Conservation (phyloP, 1,139 yeast genomes). For the Candida gigantensis region DNA sequence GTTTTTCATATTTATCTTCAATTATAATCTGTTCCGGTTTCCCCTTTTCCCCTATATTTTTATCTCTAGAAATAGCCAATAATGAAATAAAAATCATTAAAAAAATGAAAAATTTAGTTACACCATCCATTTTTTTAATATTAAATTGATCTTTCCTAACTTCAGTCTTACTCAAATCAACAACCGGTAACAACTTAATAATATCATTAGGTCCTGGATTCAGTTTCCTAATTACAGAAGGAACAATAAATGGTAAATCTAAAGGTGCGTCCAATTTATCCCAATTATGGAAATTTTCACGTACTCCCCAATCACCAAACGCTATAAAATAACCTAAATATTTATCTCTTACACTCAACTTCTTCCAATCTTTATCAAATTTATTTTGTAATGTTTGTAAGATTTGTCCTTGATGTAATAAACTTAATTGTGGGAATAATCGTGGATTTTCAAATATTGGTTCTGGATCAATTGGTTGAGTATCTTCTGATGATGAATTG, state of each 20-base stretch:
- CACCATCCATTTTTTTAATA: conserved; percentile 54
- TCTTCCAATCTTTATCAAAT: conserved; percentile 54
- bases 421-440: conserved; percentile 44
- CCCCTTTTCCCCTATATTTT: conserved; percentile 51
- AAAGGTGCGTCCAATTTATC: conserved; percentile 42
- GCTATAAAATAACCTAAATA: conserved; percentile 56
- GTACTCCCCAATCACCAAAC: conserved; percentile 65
- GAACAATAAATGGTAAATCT: conserved; percentile 58
- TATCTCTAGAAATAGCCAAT: conserved; percentile 51
- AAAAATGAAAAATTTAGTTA: conserved; percentile 52
- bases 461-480: conserved; percentile 54
- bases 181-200: conserved; percentile 36
- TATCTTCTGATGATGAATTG: conserved; percentile 34
- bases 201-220: conserved; percentile 25
- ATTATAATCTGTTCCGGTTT: conserved; percentile 42
- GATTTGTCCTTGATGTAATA: conserved; percentile 61
- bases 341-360: conserved; percentile 46
- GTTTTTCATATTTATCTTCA: conserved; percentile 37
- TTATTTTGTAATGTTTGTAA: conserved; percentile 53
- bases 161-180: conserved; percentile 47
- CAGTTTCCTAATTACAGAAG: conserved; percentile 29
- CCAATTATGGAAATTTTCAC: conserved; percentile 56
- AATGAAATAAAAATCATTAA: conserved; percentile 42
- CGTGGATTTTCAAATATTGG: conserved; percentile 52
- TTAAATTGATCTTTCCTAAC: conserved; percentile 52